Base-by-base conservation (phyloP, 331 rosid genomes). In the Cydonia oblonga region DNA sequence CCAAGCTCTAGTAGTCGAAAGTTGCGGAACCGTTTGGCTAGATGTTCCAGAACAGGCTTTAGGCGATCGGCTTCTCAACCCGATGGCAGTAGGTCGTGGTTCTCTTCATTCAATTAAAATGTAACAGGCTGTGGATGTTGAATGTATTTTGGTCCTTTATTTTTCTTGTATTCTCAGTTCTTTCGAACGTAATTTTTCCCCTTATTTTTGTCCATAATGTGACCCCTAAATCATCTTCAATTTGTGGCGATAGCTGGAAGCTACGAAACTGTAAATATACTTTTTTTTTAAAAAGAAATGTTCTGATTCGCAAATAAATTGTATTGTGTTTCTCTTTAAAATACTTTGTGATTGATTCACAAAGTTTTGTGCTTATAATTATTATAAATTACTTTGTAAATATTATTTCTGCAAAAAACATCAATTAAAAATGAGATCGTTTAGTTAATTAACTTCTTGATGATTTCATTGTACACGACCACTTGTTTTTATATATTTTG, bases 51-150 rank as follows among this genome's bases (percentile, higher is more conserved):
- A 71, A 67, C 89, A 13, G 85, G 90, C 19, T 83, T 87, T 44
- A 60, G 85, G 64, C 82, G 89, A 49, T 59, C 93, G 2, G 42
- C 87, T 59, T 90, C 90, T 61, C 87, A 76, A 7, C 42, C 79
- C 0, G 96, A 83, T 63, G 84, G 84, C 54, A 79, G 86, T 69
- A 86, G 87, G 77, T 77, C 92, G 22, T 89, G 96, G 92, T 81
- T 84, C 75, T 87, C 93, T 81, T 84, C 97, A 8, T 78, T 89
- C 63, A 87, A 88, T 75, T 96, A 89, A 24, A 86, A 87, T 40
- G 96, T 87, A 66, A 70, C 88, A 0, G 87, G 81, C 62, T 70
- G 66, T 74, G 83, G 84, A 76, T 85, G 90, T 75, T 93, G 79
- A 87, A 61, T 20, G 0, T 33, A 42, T 68, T 68, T 66, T 35